phyloP scores from a whole-genome alignment of 805 yeast genomes.

The Candida dendrica region DNA sequence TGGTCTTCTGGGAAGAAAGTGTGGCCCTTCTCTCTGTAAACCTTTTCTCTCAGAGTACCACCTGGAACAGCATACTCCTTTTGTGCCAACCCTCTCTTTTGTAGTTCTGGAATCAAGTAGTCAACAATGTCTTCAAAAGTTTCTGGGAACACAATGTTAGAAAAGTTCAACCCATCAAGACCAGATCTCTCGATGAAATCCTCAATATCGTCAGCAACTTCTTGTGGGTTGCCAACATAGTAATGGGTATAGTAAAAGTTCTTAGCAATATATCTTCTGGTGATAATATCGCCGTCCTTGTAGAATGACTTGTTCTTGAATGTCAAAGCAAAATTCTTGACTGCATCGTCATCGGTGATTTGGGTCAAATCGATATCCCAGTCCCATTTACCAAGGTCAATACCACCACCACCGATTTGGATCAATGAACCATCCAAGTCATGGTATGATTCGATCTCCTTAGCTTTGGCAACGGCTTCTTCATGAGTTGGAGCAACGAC shows the following conservation, averaged over 20 bases:
- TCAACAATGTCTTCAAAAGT: conserved; percentile 33
- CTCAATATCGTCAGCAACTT: conserved; percentile 36
- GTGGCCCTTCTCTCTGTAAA: conserved; percentile 17
- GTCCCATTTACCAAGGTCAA: conserved; percentile 35
- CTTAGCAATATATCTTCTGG: conserved; percentile 23
- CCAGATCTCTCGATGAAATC: conserved; percentile 32
- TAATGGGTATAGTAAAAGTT: conserved; percentile 15
- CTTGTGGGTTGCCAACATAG: conserved; percentile 27
- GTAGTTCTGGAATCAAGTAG: conserved; percentile 29
- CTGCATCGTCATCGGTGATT: conserved; percentile 23
- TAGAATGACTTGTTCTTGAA: conserved; percentile 17
- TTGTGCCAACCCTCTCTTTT: conserved; percentile 29
- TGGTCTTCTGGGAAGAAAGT: conserved; percentile 16
- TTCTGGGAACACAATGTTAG: conserved; percentile 30
- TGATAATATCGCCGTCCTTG: conserved; percentile 18
- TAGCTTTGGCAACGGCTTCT: conserved; percentile 32
- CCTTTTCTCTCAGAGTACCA: conserved; percentile 29
- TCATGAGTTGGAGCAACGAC: conserved; percentile 35
- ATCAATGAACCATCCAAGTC: conserved; percentile 36
- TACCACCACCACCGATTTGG: conserved; percentile 39
- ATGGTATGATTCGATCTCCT: conserved; percentile 26
- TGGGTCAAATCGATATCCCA: conserved; percentile 34
- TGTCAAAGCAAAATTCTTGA: conserved; percentile 23
- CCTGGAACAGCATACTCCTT: conserved; percentile 25
- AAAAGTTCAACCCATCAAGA: conserved; percentile 36